Conservation (phyloP, 208 protist species). For the Crithidia brevicula region DNA sequence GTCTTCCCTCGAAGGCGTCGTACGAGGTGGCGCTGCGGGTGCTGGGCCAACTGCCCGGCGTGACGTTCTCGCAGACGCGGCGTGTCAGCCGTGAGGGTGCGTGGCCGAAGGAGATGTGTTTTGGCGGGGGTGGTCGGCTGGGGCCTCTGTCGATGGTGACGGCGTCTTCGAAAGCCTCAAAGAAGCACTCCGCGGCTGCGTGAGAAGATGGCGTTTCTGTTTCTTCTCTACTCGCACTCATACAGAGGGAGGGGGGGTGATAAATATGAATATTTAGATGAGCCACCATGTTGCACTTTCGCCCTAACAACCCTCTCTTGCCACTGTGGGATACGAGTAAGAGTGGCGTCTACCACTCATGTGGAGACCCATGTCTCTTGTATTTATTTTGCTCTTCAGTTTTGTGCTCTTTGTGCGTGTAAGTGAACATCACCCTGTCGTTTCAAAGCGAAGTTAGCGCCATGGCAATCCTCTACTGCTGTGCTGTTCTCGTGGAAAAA, state of each 20-base stretch:
- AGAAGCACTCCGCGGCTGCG: too few species aligned
- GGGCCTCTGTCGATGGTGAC: neutral
- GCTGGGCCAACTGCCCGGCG: neutral
- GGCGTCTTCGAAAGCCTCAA: neutral
- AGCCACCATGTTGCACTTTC: too few species aligned
- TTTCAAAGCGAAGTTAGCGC: too few species aligned
- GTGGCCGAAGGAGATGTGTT: neutral
- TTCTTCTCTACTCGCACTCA: too few species aligned
- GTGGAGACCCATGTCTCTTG: neutral
- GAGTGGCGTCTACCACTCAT: neutral
- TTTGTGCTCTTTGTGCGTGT: neutral
- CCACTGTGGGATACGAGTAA: too few species aligned
- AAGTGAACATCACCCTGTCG: neutral
- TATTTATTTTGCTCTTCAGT: neutral
- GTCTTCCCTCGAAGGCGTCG: neutral
- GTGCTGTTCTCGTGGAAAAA: too few species aligned
- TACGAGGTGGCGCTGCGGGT: neutral
- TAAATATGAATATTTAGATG: too few species aligned
- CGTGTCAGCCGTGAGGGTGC: too few species aligned
- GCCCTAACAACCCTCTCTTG: too few species aligned
- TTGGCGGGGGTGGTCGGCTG: neutral
- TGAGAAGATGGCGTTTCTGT: too few species aligned
- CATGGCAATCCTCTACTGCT: too few species aligned
- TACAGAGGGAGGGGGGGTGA: too few species aligned
- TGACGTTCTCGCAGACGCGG: neutral